Percentiles rank a stretch among this genome's conserved stretches.
Conservation (phyloP, 768 basidiomycete species). For the Rubroboletus pulcherrimus region DNA sequence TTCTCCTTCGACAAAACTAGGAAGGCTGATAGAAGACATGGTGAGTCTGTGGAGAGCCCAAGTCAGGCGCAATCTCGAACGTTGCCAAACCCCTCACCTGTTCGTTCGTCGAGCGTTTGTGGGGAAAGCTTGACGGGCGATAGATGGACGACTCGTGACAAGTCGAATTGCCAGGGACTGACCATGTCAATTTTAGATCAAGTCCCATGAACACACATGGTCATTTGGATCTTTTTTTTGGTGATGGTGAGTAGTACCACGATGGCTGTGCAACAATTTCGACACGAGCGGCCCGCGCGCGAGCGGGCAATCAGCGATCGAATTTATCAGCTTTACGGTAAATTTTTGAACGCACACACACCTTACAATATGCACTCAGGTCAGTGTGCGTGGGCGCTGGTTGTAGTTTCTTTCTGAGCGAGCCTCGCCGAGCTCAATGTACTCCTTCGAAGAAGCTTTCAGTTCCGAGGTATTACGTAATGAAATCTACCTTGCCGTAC, state of each 20-base stretch:
- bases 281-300: neutral
- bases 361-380: neutral
- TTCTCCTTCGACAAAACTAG: constrained; percentile 30
- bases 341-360: neutral
- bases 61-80: neutral
- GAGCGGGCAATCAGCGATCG: neutral
- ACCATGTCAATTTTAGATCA: neutral
- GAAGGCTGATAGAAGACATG: constrained; percentile 29
- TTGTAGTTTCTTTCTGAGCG: neutral
- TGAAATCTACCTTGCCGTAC: neutral
- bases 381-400: neutral
- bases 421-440: neutral
- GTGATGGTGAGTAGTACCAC: neutral
- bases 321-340: neutral
- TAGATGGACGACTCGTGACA: neutral
- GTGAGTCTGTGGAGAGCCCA: neutral
- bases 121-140: neutral
- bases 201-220: neutral
- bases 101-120: neutral
- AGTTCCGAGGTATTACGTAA: neutral
- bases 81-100: neutral
- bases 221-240: neutral
- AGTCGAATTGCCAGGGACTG: neutral
- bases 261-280: no score
- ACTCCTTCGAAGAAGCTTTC: no score